These are phyloP conservation scores for Cnidoscolus chayamansa DNA, from an alignment of 441 rosid genomes.

Conservation along the genomic window DNA sequence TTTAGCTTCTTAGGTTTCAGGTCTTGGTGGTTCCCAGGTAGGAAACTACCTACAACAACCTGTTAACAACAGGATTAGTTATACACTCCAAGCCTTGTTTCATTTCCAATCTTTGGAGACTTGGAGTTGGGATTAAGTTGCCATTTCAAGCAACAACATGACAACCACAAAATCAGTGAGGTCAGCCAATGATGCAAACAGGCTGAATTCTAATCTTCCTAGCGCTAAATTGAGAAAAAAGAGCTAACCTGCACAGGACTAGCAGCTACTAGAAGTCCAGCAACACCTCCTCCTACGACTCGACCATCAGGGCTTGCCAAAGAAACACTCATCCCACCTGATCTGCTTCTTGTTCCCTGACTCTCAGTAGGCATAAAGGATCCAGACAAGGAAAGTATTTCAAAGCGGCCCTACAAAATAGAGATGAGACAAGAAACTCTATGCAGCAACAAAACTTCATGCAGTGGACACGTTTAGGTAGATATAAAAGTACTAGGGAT, in stretches of 20 bases:
- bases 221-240: background rate
- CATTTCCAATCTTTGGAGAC: background rate
- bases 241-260: slow-evolving; percentile 71
- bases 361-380: slow-evolving; percentile 83
- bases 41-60: slow-evolving; percentile 92
- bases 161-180: background rate
- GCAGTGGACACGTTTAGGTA: background rate
- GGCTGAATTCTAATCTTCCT: too few relatives aligned
- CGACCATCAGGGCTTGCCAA: slow-evolving; percentile 90
- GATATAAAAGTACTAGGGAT: too few relatives aligned
- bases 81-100: background rate
- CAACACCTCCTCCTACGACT: slow-evolving; percentile 90
- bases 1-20: slow-evolving; percentile 64
- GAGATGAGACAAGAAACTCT: slow-evolving; percentile 3
- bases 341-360: slow-evolving; percentile 73
- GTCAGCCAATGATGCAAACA: too few relatives aligned
- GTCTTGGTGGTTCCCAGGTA: slow-evolving; percentile 57
- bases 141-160: too few relatives aligned
- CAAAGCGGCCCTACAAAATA: slow-evolving; percentile 74
- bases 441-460: background rate
- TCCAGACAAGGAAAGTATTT: slow-evolving; percentile 81
- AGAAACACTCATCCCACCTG: slow-evolving; percentile 94
- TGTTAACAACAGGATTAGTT: slow-evolving; percentile 28
- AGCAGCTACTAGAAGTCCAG: slow-evolving; percentile 86
- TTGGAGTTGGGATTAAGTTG: too few relatives aligned